Evolutionary conservation across 208 protist species (phyloP).

Genomic region (Trypanosoma theileri): DNA sequence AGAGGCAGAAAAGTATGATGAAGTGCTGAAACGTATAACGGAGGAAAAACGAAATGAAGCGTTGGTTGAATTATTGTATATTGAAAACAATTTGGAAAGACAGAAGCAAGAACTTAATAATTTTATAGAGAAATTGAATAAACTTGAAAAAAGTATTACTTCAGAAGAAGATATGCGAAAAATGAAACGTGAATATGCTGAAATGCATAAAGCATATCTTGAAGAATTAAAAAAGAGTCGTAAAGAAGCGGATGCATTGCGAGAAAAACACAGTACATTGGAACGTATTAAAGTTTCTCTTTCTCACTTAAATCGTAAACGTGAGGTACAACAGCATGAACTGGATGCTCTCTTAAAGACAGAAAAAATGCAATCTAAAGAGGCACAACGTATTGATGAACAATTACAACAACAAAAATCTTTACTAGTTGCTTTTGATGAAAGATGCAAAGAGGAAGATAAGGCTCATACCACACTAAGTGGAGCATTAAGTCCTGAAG

Average conservation of each 20-base stretch:
- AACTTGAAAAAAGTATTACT: constrained; percentile 70
- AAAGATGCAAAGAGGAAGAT: constrained; percentile 59
- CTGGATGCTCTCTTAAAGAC: constrained; percentile 49
- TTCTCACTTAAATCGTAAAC: constrained; percentile 66
- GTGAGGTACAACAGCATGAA: constrained; percentile 56
- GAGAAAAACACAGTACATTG: constrained; percentile 58
- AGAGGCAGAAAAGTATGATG: constrained; percentile 92
- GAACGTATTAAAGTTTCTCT: constrained; percentile 71
- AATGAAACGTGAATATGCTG: constrained; percentile 74
- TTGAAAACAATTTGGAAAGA: constrained; percentile 75
- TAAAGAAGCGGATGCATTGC: constrained; percentile 58
- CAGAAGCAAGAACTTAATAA: constrained; percentile 65
- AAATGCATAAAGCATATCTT: constrained; percentile 76
- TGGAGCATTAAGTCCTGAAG: constrained; percentile 41
- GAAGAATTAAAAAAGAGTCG: constrained; percentile 73
- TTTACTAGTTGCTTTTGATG: constrained; percentile 60
- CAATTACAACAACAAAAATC: constrained; percentile 67
- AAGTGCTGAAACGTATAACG: constrained; percentile 46
- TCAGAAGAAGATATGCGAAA: constrained; percentile 71
- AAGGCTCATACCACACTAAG: constrained; percentile 37
- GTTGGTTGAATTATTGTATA: constrained; percentile 90
- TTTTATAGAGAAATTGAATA: constrained; percentile 50
- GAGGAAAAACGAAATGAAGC: constrained; percentile 66
- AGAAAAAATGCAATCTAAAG: constrained; percentile 48
- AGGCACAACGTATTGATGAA: constrained; percentile 61